phyloP scores from a whole-genome alignment of 176 grass and related monocot genomes.

The Cenchrus purpureus region DNA sequence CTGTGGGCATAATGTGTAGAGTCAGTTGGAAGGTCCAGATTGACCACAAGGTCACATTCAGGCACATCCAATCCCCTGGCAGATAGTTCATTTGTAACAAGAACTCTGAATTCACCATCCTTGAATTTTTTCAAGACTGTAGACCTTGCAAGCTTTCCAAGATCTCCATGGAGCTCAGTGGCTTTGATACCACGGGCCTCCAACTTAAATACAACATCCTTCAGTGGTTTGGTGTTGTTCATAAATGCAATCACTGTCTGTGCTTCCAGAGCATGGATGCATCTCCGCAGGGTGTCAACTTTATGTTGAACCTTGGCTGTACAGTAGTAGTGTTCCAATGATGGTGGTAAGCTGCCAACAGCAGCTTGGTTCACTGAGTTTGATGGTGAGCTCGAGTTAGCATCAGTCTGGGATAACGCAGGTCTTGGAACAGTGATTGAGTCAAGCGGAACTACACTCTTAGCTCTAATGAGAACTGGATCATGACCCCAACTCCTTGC shows the following conservation, averaged over 20 bases:
- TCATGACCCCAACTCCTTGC: constrained; percentile 86
- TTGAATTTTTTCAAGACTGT: constrained; percentile 90
- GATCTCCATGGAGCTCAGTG: constrained; percentile 81
- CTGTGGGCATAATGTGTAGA: constrained; percentile 92
- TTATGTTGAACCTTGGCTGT: constrained; percentile 84
- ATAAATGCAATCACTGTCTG: constrained; percentile 88
- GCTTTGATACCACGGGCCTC: constrained; percentile 88
- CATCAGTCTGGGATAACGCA: constrained; percentile 30
- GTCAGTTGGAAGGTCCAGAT: constrained; percentile 94
- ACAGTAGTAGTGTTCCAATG: constrained; percentile 85
- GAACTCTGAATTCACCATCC: constrained; percentile 78
- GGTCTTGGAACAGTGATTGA: constrained; percentile 59
- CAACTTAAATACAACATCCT: constrained; percentile 96
- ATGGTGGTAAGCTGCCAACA: constrained; percentile 80
- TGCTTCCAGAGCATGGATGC: constrained; percentile 78
- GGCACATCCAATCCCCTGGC: constrained; percentile 88
- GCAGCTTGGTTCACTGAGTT: constrained; percentile 65
- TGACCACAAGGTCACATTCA: constrained; percentile 94
- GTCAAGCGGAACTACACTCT: constrained; percentile 77
- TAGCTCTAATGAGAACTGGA: constrained; percentile 81
- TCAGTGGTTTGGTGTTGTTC: constrained; percentile 90
- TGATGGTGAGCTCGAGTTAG: constrained; percentile 42
- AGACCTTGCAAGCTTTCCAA: constrained; percentile 84
- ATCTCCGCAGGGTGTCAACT: constrained; percentile 87
- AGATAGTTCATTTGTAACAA: constrained; percentile 89